Evolutionary conservation across 202 grass and related monocot species (phyloP), one percentile per base, ranked within the genome.

Genomic region (Tripidium arundinaceum): DNA sequence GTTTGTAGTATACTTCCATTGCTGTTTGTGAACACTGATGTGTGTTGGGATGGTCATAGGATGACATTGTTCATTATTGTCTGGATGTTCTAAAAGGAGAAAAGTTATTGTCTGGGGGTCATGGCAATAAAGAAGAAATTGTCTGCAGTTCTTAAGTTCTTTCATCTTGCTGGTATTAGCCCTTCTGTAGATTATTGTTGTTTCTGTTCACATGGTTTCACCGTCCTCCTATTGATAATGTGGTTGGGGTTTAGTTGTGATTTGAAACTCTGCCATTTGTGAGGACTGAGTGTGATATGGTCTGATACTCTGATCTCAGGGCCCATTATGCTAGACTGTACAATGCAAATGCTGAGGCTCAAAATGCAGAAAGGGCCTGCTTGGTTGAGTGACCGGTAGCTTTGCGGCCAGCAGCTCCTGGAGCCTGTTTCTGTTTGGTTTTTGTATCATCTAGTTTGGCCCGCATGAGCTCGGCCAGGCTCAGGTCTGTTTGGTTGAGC

Each of bases 1-100:
- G 19, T 62, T 74, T 78, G 73, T 82, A 39, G 26, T 60, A 73
- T 80, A 85, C 1, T 19, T 36, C 2, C 5, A 36, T 39, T 61
- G 24, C 25, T 75, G 50, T 75, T 62, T 68, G 74, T 62, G 40
- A 79, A 15, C 18, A 29, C 6, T 72, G 62, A 46, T 38, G 8
- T 72, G 62, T 79, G 66, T 68, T 68, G 58, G 34, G 63, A 74
- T 78, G 66, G 33, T 62, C 31, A 41, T 62, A 82, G 73, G 33
- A 74, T 62, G 33, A 9, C 24, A 65, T 7, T 68, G 45, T 50
- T 25, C 19, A 61, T 74, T 58, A 47, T 65, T 71, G n/a, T 26
- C 66, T 19, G 0, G 0, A 41, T 70, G 39, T 70, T 28, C 40
- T 45, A 16, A 70, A 70, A 18, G 12, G 41, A 24, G 12, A 70